Evolutionary conservation across 495 filamentous ascomycete genomes (phyloP), one percentile per base, ranked within the genome.

Genomic region (Gamarada debralockiae): DNA sequence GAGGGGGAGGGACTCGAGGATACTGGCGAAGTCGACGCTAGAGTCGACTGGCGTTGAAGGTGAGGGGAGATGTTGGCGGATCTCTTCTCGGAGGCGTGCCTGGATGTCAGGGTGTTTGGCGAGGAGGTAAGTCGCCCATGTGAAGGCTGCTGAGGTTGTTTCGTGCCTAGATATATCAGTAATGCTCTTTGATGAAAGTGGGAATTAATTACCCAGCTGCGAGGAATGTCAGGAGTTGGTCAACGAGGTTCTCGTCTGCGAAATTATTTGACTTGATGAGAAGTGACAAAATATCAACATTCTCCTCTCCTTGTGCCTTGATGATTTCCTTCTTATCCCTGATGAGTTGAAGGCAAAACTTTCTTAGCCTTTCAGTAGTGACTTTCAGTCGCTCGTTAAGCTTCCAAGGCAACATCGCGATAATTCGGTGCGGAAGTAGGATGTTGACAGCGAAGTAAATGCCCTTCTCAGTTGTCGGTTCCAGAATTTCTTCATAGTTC

Each of bases 221-320:
- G 3, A 96, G 82, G 73, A 96, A 96, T 2, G 91, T 97, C 87
- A 96, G 91, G 62, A 95, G 78, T 64, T 97, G 91, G 64, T 96
- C 89, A 24, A 89, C 75, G n/a, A 96, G 79, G 49, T 87, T 84
- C 17, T 90, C 85, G 47, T 93, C 87, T 14, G 73, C 75, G 65
- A 95, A 95, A 22, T 78, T 79, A 38, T 84, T 87, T 12, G 82
- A 87, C 50, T 86, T 76, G 21, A 96, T 67, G 15, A 90, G 88
- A 0, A 92, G 81, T 1, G 87, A 89, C 49, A 96, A 71, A 52
- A 96, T 95, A 61, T 96, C 91, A 18, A 82, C 60, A 23, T 82
- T 82, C 3, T 62, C 55, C 8, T 65, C 57, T 51, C 84, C 73
- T 50, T 73, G 73, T 3, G 56, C 59, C 31, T 73, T 72, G 25